Percentiles rank a stretch among this genome's conserved stretches.
phyloP scores from a whole-genome alignment of 106 monocot species.

The Phalaenopsis aphrodite region DNA sequence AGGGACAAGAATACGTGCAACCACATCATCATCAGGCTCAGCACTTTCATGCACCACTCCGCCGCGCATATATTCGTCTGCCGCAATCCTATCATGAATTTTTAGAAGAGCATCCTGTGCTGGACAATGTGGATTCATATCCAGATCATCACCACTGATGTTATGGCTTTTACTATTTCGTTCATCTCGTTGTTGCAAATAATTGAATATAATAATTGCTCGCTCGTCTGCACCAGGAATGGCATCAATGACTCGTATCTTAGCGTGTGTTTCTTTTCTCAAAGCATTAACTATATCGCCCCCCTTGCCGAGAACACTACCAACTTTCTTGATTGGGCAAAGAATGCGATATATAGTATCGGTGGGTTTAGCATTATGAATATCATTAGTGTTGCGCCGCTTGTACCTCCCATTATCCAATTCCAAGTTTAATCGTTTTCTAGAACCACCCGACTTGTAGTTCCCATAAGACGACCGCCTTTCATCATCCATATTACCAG shows the following conservation, averaged over 20 bases:
- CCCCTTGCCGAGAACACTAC: slow-evolving; percentile 79
- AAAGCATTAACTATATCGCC: slow-evolving; percentile 69
- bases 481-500: slow-evolving; percentile 30
- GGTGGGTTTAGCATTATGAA: slow-evolving; percentile 33
- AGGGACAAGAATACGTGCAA: slow-evolving; percentile 60
- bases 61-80: slow-evolving; percentile 48
- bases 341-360: slow-evolving; percentile 74
- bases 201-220: slow-evolving; percentile 50
- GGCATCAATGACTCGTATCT: slow-evolving; percentile 69
- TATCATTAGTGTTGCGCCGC: slow-evolving; percentile 26
- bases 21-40: slow-evolving; percentile 37
- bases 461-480: slow-evolving; percentile 14
- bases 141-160: slow-evolving; percentile 10
- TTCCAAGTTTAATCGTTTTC: slow-evolving; percentile 16
- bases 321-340: slow-evolving; percentile 70
- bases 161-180: slow-evolving; percentile 8
- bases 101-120: slow-evolving; percentile 76
- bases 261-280: slow-evolving; percentile 61
- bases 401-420: slow-evolving; percentile 39
- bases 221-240: slow-evolving; percentile 78
- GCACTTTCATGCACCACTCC: slow-evolving; percentile 28
- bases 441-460: slow-evolving; percentile 12
- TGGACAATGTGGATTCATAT: slow-evolving; percentile 46
- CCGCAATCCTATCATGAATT: slow-evolving; percentile 67
- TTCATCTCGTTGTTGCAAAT: slow-evolving; percentile 15